phyloP scores from a whole-genome alignment of 768 basidiomycete species.

The Hemileccinum impolitum region DNA sequence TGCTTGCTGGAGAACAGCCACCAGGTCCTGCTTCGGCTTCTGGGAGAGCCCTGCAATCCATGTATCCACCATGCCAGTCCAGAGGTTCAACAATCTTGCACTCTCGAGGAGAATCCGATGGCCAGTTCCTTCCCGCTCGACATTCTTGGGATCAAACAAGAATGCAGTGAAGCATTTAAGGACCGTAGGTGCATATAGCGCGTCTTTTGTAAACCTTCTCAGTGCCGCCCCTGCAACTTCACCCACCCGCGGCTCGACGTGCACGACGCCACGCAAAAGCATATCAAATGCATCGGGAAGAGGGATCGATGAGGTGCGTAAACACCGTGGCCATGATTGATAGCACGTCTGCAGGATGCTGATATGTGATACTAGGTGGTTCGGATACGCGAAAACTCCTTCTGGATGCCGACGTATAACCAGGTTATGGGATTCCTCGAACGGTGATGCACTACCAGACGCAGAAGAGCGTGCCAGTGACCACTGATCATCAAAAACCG shows the following conservation, averaged over 20 bases:
- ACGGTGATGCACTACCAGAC: conserved; percentile 39
- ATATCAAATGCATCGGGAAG: conserved; percentile 68
- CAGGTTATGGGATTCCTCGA: conserved; percentile 69
- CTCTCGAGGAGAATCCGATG: conserved; percentile 66
- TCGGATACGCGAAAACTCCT: conserved; percentile 63
- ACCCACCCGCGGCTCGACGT: conserved; percentile 73
- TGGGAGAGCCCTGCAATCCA: conserved; percentile 56
- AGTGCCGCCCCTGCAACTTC: conserved; percentile 68
- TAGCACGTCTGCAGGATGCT: conserved; percentile 72
- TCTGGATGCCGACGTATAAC: conserved; percentile 68
- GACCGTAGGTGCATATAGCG: conserved; percentile 50
- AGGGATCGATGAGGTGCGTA: conserved; percentile 51
- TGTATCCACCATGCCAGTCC: conserved; percentile 66
- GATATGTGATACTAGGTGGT: conserved; percentile 56
- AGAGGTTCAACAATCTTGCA: conserved; percentile 62
- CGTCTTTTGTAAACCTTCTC: conserved; percentile 68
- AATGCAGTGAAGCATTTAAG: conserved; percentile 65
- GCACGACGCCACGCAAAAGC: conserved; percentile 77
- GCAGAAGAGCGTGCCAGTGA: conserved; percentile 48
- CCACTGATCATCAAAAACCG: conserved; percentile 85
- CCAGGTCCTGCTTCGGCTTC: conserved; percentile 36
- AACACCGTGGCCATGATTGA: conserved; percentile 80
- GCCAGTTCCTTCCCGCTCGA: conserved; percentile 62
- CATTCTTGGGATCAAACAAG: conserved; percentile 65
- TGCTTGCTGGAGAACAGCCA: conserved; percentile 42